phyloP scores from a whole-genome alignment of 2,329 filamentous ascomycete species.

The Colletotrichum caudatum region DNA sequence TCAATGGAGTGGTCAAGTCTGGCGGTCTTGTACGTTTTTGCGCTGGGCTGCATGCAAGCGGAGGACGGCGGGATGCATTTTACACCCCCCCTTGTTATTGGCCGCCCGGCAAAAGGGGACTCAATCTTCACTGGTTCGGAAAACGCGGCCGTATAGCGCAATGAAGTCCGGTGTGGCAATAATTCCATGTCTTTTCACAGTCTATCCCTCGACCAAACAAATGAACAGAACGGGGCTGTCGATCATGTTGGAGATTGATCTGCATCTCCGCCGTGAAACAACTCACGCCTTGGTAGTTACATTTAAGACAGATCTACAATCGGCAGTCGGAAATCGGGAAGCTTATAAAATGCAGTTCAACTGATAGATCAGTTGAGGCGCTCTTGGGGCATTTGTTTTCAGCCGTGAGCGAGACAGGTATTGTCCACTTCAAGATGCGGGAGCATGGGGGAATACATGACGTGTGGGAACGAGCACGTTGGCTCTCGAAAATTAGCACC shows the following conservation, averaged over 20 bases:
- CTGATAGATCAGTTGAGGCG: background rate
- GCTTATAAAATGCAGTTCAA: background rate
- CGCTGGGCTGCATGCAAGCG: background rate
- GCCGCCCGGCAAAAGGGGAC: too few species aligned
- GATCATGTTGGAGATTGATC: background rate
- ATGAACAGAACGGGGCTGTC: background rate
- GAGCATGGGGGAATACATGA: background rate
- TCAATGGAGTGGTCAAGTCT: background rate
- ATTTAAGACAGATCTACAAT: slow-evolving; percentile 24
- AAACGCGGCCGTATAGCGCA: background rate
- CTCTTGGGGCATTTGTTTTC: background rate
- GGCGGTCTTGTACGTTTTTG: background rate
- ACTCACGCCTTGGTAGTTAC: background rate
- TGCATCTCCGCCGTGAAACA: background rate
- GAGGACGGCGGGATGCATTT: background rate
- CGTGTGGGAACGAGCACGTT: background rate
- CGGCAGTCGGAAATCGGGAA: background rate
- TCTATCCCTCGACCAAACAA: background rate
- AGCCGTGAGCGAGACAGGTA: slow-evolving; percentile 4
- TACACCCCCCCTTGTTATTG: background rate
- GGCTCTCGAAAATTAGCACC: slow-evolving; percentile 24
- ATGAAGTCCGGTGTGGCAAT: background rate
- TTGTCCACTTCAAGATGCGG: background rate
- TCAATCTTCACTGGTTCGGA: background rate
- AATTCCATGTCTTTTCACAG: background rate